phyloP scores from a whole-genome alignment of 139 green algal genomes.

The Raphidocelis subcapitata region DNA sequence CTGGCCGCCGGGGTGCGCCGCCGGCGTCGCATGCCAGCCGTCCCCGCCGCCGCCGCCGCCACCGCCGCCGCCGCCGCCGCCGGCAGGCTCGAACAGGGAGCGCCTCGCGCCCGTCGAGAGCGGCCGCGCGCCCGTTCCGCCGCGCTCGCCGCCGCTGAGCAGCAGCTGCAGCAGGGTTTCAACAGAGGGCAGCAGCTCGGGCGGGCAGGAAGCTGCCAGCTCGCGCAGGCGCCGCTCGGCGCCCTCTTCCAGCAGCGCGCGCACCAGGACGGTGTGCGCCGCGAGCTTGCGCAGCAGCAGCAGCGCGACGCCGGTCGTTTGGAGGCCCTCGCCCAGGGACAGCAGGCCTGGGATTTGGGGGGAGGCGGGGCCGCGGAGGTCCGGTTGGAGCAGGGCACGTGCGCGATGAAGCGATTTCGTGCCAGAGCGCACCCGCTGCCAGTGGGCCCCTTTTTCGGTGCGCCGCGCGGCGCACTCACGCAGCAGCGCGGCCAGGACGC shows the following conservation, averaged over 20 bases:
- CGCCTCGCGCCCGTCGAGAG: too few species aligned
- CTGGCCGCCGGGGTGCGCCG: too few species aligned
- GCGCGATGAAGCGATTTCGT: too few species aligned
- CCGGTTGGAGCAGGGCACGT: too few species aligned
- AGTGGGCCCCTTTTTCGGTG: too few species aligned
- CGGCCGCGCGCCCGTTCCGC: background rate
- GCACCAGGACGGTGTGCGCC: conserved; percentile 3
- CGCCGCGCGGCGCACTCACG: too few species aligned
- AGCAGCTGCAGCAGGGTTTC: background rate
- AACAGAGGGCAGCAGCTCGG: conserved; percentile 19
- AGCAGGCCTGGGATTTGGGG: conserved; percentile 23
- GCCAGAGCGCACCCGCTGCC: too few species aligned
- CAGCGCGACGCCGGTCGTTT: conserved; percentile 32
- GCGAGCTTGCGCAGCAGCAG: conserved; percentile 30
- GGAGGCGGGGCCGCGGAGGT: too few species aligned
- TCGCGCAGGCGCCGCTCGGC: conserved; percentile 27
- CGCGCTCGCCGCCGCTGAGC: background rate
- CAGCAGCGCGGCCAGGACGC: background rate
- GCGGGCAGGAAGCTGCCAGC: background rate
- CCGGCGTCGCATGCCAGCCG: too few species aligned
- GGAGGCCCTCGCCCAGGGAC: conserved; percentile 33
- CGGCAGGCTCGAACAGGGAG: too few species aligned
- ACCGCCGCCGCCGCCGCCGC: too few species aligned
- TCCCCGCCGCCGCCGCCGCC: too few species aligned
- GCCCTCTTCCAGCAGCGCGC: conserved; percentile 41